These are phyloP conservation scores for Aspergillus steynii DNA, from an alignment of 495 filamentous ascomycete genomes.

Conservation along the genomic window DNA sequence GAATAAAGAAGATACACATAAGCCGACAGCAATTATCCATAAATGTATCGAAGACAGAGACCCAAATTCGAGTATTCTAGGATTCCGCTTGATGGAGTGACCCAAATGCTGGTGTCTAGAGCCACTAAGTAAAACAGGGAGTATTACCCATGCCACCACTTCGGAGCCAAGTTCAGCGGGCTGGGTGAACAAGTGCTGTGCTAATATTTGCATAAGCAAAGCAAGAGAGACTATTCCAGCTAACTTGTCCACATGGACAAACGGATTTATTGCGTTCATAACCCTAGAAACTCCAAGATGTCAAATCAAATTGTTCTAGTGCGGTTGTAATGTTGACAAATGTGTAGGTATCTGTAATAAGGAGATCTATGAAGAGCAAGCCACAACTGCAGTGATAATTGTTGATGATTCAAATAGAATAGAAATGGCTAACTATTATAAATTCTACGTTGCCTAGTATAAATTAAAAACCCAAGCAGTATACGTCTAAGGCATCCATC, in stretches of 20 bases:
- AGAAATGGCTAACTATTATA: neutral
- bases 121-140: too few relatives aligned
- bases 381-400: neutral
- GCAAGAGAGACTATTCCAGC: neutral
- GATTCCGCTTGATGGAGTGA: too few relatives aligned
- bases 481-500: neutral
- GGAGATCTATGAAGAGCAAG: neutral
- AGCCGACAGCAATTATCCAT: conserved; percentile 1
- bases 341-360: neutral
- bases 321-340: neutral
- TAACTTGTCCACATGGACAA: neutral
- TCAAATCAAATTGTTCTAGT: neutral
- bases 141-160: too few relatives aligned
- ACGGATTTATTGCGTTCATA: neutral
- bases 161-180: neutral
- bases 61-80: neutral
- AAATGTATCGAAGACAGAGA: conserved; percentile 3
- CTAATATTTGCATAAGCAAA: conserved; percentile 1
- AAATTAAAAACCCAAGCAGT: neutral
- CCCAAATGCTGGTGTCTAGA: too few relatives aligned
- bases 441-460: neutral
- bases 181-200: conserved; percentile 3
- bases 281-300: conserved; percentile 1
- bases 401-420: conserved; percentile 3
- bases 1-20: neutral